A percentile compares a stretch with the other conserved stretches of the same genome.
Evolutionary conservation across 2,329 filamentous ascomycete genomes (phyloP).

Genomic region (Sporothrix protearum): DNA sequence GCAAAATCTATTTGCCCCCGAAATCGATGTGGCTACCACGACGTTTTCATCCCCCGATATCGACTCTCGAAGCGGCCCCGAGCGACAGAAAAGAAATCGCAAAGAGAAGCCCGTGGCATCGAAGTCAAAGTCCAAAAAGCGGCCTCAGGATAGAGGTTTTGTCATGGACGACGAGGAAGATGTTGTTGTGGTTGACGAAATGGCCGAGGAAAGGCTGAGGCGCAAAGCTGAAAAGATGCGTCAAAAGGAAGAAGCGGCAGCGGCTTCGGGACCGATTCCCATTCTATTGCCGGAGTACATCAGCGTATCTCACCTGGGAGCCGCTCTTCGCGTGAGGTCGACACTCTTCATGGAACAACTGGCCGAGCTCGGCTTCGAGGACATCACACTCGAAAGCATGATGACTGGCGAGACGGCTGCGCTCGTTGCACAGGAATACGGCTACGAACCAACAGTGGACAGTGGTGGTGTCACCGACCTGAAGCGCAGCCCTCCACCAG

Average conservation of each 20-base stretch:
- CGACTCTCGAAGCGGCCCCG: background rate
- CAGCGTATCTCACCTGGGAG: constrained; percentile 76
- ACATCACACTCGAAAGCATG: constrained; percentile 75
- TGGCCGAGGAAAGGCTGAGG: constrained; percentile 40
- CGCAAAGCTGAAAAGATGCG: constrained; percentile 45
- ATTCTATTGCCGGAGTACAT: constrained; percentile 89
- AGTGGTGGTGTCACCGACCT: constrained; percentile 66
- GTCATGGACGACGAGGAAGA: constrained; percentile 42
- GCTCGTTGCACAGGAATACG: constrained; percentile 87
- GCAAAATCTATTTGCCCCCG: background rate
- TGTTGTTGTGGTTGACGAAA: constrained; percentile 39
- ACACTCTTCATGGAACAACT: constrained; percentile 72
- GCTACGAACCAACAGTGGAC: constrained; percentile 79
- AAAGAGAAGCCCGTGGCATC: constrained; percentile 11
- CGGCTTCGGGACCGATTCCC: constrained; percentile 45
- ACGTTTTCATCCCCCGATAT: background rate
- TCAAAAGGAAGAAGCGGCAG: constrained; percentile 39
- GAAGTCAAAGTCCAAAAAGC: constrained; percentile 17
- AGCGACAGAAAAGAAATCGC: constrained; percentile 17
- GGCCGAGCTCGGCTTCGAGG: constrained; percentile 83
- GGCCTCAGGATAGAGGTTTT: background rate
- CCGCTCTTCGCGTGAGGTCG: constrained; percentile 66
- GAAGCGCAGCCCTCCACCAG: constrained; percentile 62
- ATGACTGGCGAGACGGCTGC: constrained; percentile 88
- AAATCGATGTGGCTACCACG: background rate